Percentiles rank a stretch among this genome's conserved stretches.
Evolutionary conservation across 768 basidiomycete species (phyloP).

Genomic region (Termitomyces sp.): DNA sequence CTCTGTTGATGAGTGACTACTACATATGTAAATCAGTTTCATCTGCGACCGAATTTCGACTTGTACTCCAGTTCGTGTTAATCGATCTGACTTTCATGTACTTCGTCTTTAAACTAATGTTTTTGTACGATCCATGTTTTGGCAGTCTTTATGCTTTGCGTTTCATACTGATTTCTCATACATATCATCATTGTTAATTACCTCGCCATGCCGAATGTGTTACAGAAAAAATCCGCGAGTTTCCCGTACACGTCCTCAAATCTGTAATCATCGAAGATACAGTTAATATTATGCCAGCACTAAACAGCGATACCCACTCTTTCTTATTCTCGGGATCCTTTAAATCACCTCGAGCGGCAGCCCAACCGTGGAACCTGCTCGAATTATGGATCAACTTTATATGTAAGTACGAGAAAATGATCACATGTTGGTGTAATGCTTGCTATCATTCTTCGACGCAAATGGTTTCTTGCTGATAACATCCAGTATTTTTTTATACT

Average conservation of each 20-base stretch:
- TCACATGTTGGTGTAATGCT: conserved; percentile 43
- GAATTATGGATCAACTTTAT: neutral
- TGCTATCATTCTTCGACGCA: conserved; percentile 41
- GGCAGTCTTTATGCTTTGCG: neutral
- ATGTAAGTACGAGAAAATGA: conserved; percentile 1
- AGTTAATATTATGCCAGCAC: neutral
- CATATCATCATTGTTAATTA: neutral
- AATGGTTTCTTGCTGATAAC: conserved; percentile 45
- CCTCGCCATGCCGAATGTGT: conserved; percentile 18
- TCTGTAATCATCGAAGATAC: conserved; percentile 15
- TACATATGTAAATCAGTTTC: no score
- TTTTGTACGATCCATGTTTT: conserved; percentile 23
- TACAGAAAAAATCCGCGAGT: conserved; percentile 42
- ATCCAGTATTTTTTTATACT: conserved; percentile 47
- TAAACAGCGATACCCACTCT: conserved; percentile 28
- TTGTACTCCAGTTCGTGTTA: no score
- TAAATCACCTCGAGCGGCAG: conserved; percentile 56
- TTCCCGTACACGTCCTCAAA: conserved; percentile 53
- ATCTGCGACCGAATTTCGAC: no score
- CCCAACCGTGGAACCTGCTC: conserved; percentile 56
- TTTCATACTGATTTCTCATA: neutral
- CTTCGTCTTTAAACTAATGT: neutral
- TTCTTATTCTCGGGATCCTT: conserved; percentile 50
- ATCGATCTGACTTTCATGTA: neutral
- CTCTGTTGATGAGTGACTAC: no score